Conservation (phyloP, 2,329 filamentous ascomycete species). For the Monilinia fructigena region DNA sequence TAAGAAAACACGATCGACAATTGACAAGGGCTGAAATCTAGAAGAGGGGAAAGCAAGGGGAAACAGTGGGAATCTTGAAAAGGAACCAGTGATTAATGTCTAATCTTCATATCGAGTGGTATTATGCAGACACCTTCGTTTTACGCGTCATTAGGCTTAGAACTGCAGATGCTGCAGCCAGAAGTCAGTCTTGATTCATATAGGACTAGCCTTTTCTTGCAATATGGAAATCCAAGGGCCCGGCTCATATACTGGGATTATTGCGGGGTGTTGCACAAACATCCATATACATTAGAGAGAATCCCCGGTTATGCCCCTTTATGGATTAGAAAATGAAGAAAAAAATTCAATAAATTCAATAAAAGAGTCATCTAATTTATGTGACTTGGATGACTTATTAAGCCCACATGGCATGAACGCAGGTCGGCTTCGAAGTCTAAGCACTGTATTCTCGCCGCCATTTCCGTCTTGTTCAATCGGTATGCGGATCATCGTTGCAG, state of each 20-base stretch:
- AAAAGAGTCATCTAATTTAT: not conserved
- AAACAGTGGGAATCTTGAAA: slow-evolving; percentile 3
- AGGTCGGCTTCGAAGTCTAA: not conserved
- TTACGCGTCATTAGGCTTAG: slow-evolving; percentile 24
- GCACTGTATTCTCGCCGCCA: slow-evolving; percentile 12
- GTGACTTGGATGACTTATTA: not conserved
- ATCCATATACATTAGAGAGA: not conserved
- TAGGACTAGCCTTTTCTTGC: not conserved
- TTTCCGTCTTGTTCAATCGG: slow-evolving; percentile 7
- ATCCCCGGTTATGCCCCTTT: slow-evolving; percentile 1
- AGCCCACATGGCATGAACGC: slow-evolving; percentile 1
- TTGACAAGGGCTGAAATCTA: slow-evolving; percentile 14
- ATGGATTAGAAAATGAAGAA: not conserved
- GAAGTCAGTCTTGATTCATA: not conserved
- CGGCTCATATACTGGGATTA: slow-evolving; percentile 25
- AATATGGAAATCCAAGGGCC: slow-evolving; percentile 21
- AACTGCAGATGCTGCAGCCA: slow-evolving; percentile 1
- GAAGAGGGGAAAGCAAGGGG: slow-evolving; percentile 17
- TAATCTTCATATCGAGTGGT: not conserved
- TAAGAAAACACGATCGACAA: slow-evolving; percentile 21
- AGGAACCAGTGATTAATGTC: not conserved
- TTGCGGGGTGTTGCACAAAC: slow-evolving; percentile 24
- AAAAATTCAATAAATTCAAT: not conserved
- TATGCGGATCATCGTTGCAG: not conserved
- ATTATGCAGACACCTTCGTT: slow-evolving; percentile 5